Evolutionary conservation across 2,329 filamentous ascomycete genomes (phyloP).

Genomic region (Blastomyces silverae): DNA sequence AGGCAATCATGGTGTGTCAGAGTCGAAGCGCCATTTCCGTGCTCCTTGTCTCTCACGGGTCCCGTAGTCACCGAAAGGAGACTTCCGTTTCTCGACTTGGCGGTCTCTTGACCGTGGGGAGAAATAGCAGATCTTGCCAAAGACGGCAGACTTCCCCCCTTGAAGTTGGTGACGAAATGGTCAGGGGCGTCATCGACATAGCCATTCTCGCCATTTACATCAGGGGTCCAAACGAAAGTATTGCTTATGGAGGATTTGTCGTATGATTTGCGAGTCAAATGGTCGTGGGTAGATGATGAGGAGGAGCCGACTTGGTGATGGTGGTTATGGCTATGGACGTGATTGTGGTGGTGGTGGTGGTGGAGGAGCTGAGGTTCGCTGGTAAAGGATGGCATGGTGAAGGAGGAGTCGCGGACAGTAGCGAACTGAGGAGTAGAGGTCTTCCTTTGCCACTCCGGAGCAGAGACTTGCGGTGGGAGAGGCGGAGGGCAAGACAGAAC

Average conservation of each 20-base stretch:
- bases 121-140: conserved; percentile 43
- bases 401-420: not conserved
- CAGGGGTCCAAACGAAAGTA: conserved; percentile 43
- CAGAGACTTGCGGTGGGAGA: not conserved
- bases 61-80: conserved; percentile 45
- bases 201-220: conserved; percentile 38
- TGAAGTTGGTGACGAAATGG: conserved; percentile 35
- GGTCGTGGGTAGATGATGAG: conserved; percentile 36
- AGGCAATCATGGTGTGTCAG: not conserved
- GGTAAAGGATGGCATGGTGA: conserved; percentile 36
- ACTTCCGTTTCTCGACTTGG: conserved; percentile 39
- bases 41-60: conserved; percentile 31
- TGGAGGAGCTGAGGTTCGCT: conserved; percentile 32
- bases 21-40: conserved; percentile 17
- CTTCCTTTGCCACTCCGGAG: conserved; percentile 3
- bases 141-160: conserved; percentile 50
- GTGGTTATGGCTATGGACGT: conserved; percentile 21
- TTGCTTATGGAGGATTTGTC: conserved; percentile 42
- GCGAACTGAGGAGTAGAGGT: not conserved
- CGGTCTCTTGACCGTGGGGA: conserved; percentile 39
- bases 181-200: conserved; percentile 37
- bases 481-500: not conserved
- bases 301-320: conserved; percentile 32
- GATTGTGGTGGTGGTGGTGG: conserved; percentile 30
- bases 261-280: conserved; percentile 38